Conservation (phyloP, 2,329 filamentous ascomycete genomes). For the Bipolaris cookei region DNA sequence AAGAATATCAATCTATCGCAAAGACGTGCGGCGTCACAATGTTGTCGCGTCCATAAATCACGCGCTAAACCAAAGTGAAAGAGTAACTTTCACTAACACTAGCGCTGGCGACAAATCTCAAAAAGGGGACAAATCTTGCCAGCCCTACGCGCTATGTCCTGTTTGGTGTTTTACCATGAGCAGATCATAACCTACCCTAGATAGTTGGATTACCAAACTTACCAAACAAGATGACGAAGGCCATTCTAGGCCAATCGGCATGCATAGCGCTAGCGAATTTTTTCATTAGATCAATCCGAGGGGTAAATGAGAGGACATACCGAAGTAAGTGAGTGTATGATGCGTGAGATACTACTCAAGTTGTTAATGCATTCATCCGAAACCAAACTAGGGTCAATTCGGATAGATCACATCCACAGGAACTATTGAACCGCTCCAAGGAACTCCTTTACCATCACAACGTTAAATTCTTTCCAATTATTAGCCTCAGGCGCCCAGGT, state of each 20-base stretch:
- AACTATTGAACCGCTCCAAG: too few relatives aligned
- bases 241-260: not conserved
- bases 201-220: not conserved
- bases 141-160: too few relatives aligned
- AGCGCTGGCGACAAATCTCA: slow-evolving; percentile 12
- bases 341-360: not conserved
- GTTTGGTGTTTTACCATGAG: too few relatives aligned
- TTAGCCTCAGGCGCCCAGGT: too few relatives aligned
- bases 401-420: too few relatives aligned
- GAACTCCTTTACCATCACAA: too few relatives aligned
- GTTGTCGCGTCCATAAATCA: too few relatives aligned
- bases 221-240: too few relatives aligned
- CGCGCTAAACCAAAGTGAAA: slow-evolving; percentile 11
- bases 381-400: not conserved
- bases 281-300: not conserved
- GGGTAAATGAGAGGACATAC: not conserved
- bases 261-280: not conserved
- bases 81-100: slow-evolving; percentile 14
- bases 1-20: slow-evolving; percentile 3
- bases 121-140: too few relatives aligned
- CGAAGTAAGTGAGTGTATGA: not conserved
- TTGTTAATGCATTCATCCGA: not conserved
- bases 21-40: slow-evolving; percentile 9
- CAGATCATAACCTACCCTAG: not conserved
- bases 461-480: too few relatives aligned